Conservation (phyloP, 2,329 filamentous ascomycete genomes). For the Conoideocrella luteorostrata region DNA sequence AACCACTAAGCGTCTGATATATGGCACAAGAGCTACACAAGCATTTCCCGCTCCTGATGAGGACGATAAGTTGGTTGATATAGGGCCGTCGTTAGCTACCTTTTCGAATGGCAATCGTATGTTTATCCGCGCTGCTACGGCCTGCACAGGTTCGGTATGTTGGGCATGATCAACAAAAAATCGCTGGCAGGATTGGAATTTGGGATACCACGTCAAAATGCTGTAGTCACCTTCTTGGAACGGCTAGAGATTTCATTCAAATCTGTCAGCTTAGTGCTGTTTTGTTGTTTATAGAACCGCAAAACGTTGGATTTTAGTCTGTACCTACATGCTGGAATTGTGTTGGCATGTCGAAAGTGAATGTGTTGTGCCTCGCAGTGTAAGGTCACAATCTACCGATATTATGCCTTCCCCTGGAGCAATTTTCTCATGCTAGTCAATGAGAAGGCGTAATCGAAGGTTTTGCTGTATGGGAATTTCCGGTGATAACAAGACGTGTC, state of each 20-base stretch:
- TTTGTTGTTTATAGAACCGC: background rate
- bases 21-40: conserved; percentile 58
- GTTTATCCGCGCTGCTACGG: conserved; percentile 84
- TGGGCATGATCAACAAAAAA: conserved; percentile 93
- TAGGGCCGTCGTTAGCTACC: conserved; percentile 24
- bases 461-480: too few relatives aligned
- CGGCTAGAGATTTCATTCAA: conserved; percentile 24
- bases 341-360: conserved; percentile 11
- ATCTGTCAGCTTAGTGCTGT: too few relatives aligned
- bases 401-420: too few relatives aligned
- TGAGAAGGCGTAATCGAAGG: too few relatives aligned
- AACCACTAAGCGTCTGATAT: conserved; percentile 81
- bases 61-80: background rate
- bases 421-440: background rate
- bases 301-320: too few relatives aligned
- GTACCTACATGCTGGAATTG: conserved; percentile 16
- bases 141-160: conserved; percentile 74
- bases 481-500: too few relatives aligned
- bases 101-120: conserved; percentile 85
- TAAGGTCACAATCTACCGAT: too few relatives aligned
- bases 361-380: background rate
- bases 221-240: conserved; percentile 55
- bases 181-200: conserved; percentile 80
- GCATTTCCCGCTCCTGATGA: conserved; percentile 12
- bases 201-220: conserved; percentile 88